Evolutionary conservation across 495 filamentous ascomycete species (phyloP).

Genomic region (Hypoxylon lienhwacheense): DNA sequence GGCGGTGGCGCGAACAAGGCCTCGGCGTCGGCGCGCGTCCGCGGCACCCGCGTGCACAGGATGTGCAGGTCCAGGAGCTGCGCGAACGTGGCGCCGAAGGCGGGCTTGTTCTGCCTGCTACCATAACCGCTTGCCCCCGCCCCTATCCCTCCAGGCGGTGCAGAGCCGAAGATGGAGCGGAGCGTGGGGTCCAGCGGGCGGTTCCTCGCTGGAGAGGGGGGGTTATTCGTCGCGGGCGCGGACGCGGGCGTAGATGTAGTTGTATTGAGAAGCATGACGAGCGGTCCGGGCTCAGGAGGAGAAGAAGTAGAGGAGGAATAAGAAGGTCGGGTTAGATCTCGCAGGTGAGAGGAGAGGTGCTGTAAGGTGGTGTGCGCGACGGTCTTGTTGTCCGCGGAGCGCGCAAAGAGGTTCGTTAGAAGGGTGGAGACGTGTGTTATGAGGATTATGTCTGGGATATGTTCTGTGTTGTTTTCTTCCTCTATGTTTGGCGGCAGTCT

Average conservation of each 20-base stretch:
- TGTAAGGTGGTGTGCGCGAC: constrained; percentile 41
- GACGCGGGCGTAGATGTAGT: constrained; percentile 27
- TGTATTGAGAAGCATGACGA: constrained; percentile 50
- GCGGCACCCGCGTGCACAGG: constrained; percentile 45
- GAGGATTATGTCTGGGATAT: constrained; percentile 44
- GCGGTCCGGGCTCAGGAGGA: no score
- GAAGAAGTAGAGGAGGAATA: no score
- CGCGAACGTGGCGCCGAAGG: constrained; percentile 48
- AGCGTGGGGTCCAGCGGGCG: constrained; percentile 36
- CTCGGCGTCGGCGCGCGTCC: constrained; percentile 30
- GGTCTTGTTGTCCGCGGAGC: constrained; percentile 35
- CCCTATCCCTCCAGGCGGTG: not conserved
- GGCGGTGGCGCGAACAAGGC: not conserved
- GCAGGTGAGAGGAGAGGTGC: constrained; percentile 41
- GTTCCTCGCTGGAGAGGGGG: not conserved
- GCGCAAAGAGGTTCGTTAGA: constrained; percentile 47
- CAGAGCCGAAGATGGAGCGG: constrained; percentile 42
- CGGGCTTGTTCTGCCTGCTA: constrained; percentile 38
- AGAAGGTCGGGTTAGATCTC: constrained; percentile 34
- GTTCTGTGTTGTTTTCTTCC: not conserved
- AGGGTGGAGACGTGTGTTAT: constrained; percentile 47
- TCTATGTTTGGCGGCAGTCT: not conserved
- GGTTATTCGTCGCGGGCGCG: not conserved
- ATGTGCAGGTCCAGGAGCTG: constrained; percentile 50
- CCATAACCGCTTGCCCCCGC: not conserved